Base-by-base conservation (phyloP, 2,329 filamentous ascomycete species). In the Diaporthe batatas region DNA sequence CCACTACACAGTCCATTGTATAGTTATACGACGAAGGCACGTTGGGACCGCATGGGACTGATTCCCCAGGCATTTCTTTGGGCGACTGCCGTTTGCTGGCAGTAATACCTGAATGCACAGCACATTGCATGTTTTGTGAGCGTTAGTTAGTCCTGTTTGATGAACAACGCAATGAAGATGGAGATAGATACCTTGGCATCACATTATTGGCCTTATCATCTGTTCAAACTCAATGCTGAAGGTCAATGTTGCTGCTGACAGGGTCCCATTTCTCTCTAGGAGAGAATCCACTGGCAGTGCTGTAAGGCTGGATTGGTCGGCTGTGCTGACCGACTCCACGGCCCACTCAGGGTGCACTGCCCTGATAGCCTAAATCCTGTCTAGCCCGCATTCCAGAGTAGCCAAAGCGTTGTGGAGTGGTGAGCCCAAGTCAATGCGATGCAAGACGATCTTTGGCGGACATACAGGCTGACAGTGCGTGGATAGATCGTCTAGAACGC, bases 81-180 rank as follows among this genome's bases (percentile, higher is more conserved):
- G 44, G 51, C 32, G 44, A 39, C 32, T 67, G 53, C 32, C 62
- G 6, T 67, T 23, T 25, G 29, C 47, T 67, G 32, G 62, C 32
- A 39, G 47, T 39, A 67, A 53, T 25, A 36, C 47, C 34, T 65
- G 44, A 65, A 21, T 36, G 62, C 62, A 44, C 25, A 53, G 44
- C 42, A 25, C 36, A 23, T 36, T 51, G 59, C 59, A 65, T 36
- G 44, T 21, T 44, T n/a, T 23, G 25, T 36, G 44, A 51, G n/a
- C 11, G 14, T 67, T n/a, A 18, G 32, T 42, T 6, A 14, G 12
- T 53, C 14, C 6, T 53, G 47, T 36, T 29, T 18, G n/a, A 39
- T 23, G 32, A 21, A 29, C n/a, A 23, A 29, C 32, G 47, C 25
- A 6, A 25, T 21, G 7, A n/a, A 39, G 14, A 29, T 29, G 29